Evolutionary conservation across 148 eudicot genomes (phyloP).

Genomic region (Spergularia bocconei): DNA sequence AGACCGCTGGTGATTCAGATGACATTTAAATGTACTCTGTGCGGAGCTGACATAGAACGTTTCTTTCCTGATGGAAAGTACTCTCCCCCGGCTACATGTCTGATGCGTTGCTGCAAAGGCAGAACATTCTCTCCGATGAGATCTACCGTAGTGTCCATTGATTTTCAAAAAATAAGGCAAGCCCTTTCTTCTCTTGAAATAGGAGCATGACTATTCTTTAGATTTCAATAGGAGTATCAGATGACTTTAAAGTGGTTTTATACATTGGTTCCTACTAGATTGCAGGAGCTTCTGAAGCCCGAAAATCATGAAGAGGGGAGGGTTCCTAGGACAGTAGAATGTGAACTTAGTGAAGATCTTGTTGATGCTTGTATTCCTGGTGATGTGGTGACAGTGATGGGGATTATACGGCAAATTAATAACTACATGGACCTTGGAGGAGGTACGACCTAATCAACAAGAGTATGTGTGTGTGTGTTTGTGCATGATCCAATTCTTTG

Average conservation of each 20-base stretch:
- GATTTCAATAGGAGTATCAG: background rate
- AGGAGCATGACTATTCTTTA: background rate
- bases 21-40: conserved; percentile 69
- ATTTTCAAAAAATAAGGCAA: conserved; percentile 95
- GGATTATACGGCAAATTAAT: conserved; percentile 88
- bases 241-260: conserved; percentile 11
- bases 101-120: conserved; percentile 77
- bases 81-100: conserved; percentile 78
- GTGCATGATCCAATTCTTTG: background rate
- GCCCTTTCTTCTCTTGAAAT: conserved; percentile 8
- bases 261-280: conserved; percentile 31
- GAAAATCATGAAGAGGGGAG: conserved; percentile 99
- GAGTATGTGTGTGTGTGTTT: background rate
- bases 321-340: conserved; percentile 96
- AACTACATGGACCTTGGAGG: conserved; percentile 99
- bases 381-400: conserved; percentile 89
- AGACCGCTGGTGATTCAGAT: conserved; percentile 82
- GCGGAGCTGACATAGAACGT: conserved; percentile 69
- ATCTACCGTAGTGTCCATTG: conserved; percentile 68
- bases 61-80: conserved; percentile 95
- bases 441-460: conserved; percentile 46
- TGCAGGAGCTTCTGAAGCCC: conserved; percentile 89
- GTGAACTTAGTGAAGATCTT: conserved; percentile 92
- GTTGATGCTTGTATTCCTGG: conserved; percentile 99
- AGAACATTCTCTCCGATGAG: conserved; percentile 69